Conservation (phyloP, 2,329 filamentous ascomycete species). For the Acephala macrosclerotiorum region DNA sequence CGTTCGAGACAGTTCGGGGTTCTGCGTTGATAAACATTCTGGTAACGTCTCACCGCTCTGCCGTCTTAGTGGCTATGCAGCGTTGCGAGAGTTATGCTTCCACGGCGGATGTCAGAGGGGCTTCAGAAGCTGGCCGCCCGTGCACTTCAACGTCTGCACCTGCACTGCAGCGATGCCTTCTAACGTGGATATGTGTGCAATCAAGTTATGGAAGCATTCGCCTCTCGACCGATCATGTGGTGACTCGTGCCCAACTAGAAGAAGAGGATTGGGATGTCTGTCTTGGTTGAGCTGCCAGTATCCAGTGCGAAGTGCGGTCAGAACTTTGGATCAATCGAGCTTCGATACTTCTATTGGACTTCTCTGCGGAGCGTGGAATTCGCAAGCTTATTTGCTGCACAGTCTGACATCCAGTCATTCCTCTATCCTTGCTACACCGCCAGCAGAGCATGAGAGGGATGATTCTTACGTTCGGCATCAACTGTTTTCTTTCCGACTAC, state of each 20-base stretch:
- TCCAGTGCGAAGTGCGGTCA: conserved; percentile 5
- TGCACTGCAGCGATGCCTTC: conserved; percentile 32
- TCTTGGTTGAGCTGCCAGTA: conserved; percentile 2
- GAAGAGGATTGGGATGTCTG: neutral
- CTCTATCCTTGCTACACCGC: conserved; percentile 32
- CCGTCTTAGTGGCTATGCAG: conserved; percentile 32
- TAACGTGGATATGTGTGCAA: conserved; percentile 25
- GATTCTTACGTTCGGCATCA: conserved; percentile 29
- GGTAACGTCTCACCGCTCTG: conserved; percentile 40
- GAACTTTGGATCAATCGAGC: neutral
- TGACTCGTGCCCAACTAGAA: neutral
- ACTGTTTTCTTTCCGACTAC: conserved; percentile 23
- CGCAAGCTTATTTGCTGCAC: conserved; percentile 1
- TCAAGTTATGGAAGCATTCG: conserved; percentile 24
- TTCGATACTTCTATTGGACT: conserved; percentile 10
- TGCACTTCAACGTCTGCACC: conserved; percentile 25
- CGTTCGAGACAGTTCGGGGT: conserved; percentile 40
- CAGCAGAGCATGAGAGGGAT: conserved; percentile 24
- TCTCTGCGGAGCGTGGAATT: neutral
- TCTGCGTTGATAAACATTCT: conserved; percentile 43
- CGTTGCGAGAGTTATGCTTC: conserved; percentile 35
- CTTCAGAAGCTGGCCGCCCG: conserved; percentile 31
- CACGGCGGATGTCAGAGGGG: conserved; percentile 31
- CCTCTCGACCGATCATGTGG: neutral
- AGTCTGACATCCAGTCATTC: conserved; percentile 24